These are phyloP conservation scores for Anthracocystis walkeri DNA, from an alignment of 1,284 basidiomycete species.

Conservation along the genomic window DNA sequence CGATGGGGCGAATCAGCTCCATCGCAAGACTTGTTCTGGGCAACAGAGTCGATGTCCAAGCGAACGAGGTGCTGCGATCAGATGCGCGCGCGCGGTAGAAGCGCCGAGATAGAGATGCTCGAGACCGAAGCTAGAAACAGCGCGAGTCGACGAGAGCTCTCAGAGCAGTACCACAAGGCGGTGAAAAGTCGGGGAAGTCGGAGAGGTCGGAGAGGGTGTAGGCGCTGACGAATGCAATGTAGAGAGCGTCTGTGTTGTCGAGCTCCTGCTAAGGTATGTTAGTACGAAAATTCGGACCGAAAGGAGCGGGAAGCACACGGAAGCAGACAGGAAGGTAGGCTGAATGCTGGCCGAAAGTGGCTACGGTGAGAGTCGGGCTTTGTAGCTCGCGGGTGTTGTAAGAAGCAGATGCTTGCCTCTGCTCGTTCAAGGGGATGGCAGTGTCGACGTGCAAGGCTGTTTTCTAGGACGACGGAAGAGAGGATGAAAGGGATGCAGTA, in stretches of 20 bases:
- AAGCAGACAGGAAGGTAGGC: background rate
- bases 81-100: background rate
- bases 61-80: background rate
- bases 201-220: background rate
- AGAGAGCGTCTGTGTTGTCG: background rate
- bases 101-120: background rate
- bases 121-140: background rate
- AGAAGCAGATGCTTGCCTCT: too few relatives aligned
- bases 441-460: background rate
- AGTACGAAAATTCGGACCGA: background rate
- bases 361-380: background rate
- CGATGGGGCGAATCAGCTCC: constrained; percentile 32
- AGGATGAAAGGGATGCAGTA: background rate
- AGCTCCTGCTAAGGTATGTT: background rate
- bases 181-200: background rate
- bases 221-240: background rate
- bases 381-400: background rate
- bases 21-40: background rate
- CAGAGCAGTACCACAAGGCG: background rate
- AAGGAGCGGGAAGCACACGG: background rate
- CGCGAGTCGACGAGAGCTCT: too few relatives aligned
- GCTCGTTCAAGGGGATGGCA: background rate
- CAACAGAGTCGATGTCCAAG: background rate
- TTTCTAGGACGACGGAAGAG: background rate
- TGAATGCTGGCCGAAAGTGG: background rate